Evolutionary conservation across 345 rosid species (phyloP).

Genomic region (Citrus medica): DNA sequence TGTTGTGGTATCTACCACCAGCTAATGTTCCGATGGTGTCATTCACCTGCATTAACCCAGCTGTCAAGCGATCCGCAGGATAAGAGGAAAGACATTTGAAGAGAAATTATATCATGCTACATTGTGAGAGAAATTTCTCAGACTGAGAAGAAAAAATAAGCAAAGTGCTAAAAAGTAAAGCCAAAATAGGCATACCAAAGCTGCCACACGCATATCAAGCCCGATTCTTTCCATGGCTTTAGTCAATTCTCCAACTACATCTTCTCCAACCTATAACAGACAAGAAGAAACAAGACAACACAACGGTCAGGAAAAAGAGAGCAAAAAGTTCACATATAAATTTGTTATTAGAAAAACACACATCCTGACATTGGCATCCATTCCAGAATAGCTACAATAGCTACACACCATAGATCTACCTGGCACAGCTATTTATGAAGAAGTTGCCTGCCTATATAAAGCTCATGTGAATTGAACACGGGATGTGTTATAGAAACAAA

Average conservation of each 20-base stretch:
- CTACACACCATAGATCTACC: neutral
- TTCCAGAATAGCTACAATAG: neutral
- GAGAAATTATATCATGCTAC: neutral
- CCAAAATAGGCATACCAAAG: conserved; percentile 54
- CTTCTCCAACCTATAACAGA: conserved; percentile 68
- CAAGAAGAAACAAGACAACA: conserved; percentile 6
- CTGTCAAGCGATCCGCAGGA: conserved; percentile 3
- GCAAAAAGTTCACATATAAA: neutral
- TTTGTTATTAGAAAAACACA: neutral
- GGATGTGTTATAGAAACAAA: neutral
- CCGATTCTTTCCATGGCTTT: conserved; percentile 76
- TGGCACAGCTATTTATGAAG: neutral
- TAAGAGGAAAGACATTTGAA: neutral
- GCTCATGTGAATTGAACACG: neutral
- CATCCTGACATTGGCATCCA: neutral
- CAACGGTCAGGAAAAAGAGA: neutral
- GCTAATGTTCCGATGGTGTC: conserved; percentile 92
- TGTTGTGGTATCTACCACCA: conserved; percentile 73
- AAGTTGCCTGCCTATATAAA: neutral
- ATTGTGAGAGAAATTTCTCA: neutral
- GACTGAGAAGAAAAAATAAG: neutral
- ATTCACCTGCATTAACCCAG: conserved; percentile 52
- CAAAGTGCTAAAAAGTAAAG: neutral
- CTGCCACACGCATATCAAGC: conserved; percentile 77
- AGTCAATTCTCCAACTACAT: conserved; percentile 76